Conservation (phyloP, 345 rosid species). For the Bruguiera gymnorhiza region DNA sequence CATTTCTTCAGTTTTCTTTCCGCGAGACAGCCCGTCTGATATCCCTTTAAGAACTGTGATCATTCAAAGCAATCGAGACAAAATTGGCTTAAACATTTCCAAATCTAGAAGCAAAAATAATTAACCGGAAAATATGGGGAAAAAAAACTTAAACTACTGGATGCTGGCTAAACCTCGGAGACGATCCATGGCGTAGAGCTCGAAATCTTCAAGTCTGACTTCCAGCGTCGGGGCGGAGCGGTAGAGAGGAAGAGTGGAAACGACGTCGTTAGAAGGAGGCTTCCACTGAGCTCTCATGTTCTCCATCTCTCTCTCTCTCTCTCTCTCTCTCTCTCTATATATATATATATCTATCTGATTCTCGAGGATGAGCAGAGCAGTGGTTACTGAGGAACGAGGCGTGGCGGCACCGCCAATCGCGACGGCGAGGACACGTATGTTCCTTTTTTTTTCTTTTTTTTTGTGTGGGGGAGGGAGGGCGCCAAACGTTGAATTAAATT, state of each 20-base stretch:
- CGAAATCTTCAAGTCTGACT: constrained; percentile 87
- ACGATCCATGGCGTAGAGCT: constrained; percentile 85
- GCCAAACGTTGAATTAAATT: constrained; percentile 11
- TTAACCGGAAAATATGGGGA: background rate
- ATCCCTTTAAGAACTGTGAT: constrained; percentile 70
- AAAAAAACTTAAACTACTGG: background rate
- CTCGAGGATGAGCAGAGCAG: background rate
- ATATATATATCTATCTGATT: background rate
- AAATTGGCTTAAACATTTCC: too few species aligned
- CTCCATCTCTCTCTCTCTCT: constrained; percentile 39
- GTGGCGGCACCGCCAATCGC: too few species aligned
- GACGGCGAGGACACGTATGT: too few species aligned
- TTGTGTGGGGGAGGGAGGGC: background rate
- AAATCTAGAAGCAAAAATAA: too few species aligned
- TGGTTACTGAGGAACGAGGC: background rate
- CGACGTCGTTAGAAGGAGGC: constrained; percentile 24
- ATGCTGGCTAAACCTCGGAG: constrained; percentile 54
- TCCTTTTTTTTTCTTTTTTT: too few species aligned
- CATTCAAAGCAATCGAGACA: background rate
- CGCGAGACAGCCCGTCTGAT: constrained; percentile 78
- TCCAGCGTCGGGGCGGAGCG: constrained; percentile 78
- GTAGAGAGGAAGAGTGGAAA: constrained; percentile 58
- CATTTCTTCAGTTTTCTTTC: constrained; percentile 74
- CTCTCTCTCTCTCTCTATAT: background rate
- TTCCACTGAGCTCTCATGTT: constrained; percentile 35